phyloP scores from a whole-genome alignment of 495 filamentous ascomycete species.

The Penicillium verhagenii region DNA sequence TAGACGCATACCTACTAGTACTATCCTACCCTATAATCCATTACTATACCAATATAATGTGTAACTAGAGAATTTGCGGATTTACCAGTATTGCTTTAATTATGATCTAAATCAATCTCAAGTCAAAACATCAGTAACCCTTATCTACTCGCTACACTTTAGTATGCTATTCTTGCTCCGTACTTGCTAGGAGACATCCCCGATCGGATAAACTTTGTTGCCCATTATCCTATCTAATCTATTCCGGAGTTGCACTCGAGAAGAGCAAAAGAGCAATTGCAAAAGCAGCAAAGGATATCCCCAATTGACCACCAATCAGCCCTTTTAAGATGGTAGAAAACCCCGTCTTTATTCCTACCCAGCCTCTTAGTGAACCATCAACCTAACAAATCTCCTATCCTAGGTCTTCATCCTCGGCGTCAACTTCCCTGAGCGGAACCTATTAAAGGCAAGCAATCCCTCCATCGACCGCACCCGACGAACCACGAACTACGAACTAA shows the following conservation, averaged over 20 bases:
- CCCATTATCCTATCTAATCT: constrained; percentile 18
- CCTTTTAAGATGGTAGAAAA: not conserved
- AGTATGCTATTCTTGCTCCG: no score
- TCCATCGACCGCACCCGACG: constrained; percentile 3
- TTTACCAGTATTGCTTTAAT: not conserved
- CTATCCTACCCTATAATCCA: no score
- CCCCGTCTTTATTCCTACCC: not conserved
- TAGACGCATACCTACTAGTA: no score
- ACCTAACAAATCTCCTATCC: not conserved
- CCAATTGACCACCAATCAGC: not conserved
- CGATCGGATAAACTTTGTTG: constrained; percentile 38
- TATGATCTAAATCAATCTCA: not conserved
- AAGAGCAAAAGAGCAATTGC: not conserved
- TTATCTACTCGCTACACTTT: not conserved
- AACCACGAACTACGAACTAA: constrained; percentile 17
- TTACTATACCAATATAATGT: no score
- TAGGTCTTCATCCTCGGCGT: constrained; percentile 81
- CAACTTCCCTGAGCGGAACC: constrained; percentile 77
- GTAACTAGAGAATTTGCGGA: not conserved
- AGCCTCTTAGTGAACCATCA: not conserved
- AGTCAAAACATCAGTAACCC: not conserved
- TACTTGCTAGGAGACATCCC: no score
- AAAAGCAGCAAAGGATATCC: not conserved
- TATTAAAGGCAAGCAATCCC: constrained; percentile 66
- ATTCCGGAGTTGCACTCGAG: not conserved